These are phyloP conservation scores for Fusarium pseudograminearum DNA, from an alignment of 2,329 filamentous ascomycete genomes.

Conservation along the genomic window DNA sequence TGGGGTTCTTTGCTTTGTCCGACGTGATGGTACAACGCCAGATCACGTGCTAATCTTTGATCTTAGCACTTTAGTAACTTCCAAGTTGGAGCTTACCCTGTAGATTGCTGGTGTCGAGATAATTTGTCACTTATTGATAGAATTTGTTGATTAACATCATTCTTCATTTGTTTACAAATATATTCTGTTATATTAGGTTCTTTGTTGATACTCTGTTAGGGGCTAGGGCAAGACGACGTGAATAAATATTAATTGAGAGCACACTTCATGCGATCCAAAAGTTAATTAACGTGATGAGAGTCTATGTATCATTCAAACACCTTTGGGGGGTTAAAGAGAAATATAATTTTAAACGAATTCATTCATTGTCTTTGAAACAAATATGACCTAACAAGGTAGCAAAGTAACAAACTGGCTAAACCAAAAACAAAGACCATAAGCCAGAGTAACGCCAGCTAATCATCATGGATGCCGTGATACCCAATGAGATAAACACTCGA, in stretches of 20 bases:
- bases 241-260: too few relatives aligned
- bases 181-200: too few relatives aligned
- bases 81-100: slow-evolving; percentile 24
- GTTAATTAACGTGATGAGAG: too few relatives aligned
- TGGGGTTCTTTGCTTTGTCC: slow-evolving; percentile 18
- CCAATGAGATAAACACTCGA: not conserved
- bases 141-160: not conserved
- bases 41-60: slow-evolving; percentile 38
- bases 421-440: not conserved
- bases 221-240: not conserved
- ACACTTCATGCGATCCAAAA: too few relatives aligned
- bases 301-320: too few relatives aligned
- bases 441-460: not conserved
- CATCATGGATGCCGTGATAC: not conserved
- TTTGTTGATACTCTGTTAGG: not conserved
- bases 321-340: rapidly evolving
- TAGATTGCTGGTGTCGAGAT: not conserved
- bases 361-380: not conserved
- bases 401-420: too few relatives aligned
- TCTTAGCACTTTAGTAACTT: not conserved
- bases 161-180: not conserved
- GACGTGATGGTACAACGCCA: slow-evolving; percentile 45
- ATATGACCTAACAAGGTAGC: not conserved
- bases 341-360: not conserved
- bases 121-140: not conserved